Conservation (phyloP, 2,329 filamentous ascomycete genomes). For the Diplodia sapinea region DNA sequence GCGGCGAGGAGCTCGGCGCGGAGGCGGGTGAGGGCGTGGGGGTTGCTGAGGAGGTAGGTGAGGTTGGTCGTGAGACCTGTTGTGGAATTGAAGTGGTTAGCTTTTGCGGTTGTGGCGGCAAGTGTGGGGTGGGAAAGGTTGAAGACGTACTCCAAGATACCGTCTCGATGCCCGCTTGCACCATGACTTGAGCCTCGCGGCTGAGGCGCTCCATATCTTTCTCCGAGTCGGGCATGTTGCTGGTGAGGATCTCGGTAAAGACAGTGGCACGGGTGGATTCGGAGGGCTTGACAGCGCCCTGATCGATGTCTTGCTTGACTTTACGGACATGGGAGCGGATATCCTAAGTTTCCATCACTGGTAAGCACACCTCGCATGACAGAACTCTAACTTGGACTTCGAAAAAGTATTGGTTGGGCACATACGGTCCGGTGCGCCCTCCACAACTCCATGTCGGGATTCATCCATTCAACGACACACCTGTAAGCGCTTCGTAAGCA, state of each 20-base stretch:
- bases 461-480: constrained; percentile 15
- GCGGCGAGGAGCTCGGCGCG: constrained; percentile 39
- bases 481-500: background rate
- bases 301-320: constrained; percentile 6
- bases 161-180: constrained; percentile 44
- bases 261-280: constrained; percentile 5
- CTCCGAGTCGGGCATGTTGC: constrained; percentile 36
- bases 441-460: constrained; percentile 17
- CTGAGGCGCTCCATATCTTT: constrained; percentile 44
- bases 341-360: background rate
- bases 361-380: background rate
- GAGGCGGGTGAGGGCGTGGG: constrained; percentile 36
- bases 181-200: constrained; percentile 42
- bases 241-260: constrained; percentile 19
- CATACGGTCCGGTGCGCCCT: constrained; percentile 4
- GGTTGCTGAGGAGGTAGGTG: constrained; percentile 42
- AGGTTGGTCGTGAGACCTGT: constrained; percentile 39
- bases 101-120: background rate
- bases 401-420: background rate
- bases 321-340: constrained; percentile 3
- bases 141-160: constrained; percentile 19
- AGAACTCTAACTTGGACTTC: too few species aligned
- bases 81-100: background rate
- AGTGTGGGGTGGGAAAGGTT: background rate
- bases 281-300: background rate